Percentiles rank a stretch among this genome's conserved stretches.
Conservation (phyloP, 805 yeast genomes). For the Candida pseudoglaebosa region DNA sequence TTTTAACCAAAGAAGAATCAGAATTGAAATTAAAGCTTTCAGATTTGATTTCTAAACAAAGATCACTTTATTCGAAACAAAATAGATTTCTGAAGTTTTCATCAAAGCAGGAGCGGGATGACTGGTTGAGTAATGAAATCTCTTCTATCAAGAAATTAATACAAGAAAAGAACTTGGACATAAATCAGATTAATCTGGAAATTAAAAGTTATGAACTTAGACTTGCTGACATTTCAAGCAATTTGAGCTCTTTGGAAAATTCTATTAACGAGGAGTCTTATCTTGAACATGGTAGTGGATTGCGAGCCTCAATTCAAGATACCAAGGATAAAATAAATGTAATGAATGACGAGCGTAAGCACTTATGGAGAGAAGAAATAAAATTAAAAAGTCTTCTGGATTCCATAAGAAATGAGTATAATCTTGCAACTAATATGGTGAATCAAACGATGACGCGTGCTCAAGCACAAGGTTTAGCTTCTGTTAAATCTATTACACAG, state of each 20-base stretch:
- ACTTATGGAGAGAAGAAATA: constrained; percentile 76
- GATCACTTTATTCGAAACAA: constrained; percentile 63
- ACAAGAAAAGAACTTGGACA: constrained; percentile 18
- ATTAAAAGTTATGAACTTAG: constrained; percentile 21
- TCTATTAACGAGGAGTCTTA: constrained; percentile 10
- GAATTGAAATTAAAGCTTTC: constrained; percentile 35
- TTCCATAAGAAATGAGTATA: constrained; percentile 52
- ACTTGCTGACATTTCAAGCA: constrained; percentile 13
- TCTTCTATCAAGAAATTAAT: constrained; percentile 26
- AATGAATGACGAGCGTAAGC: constrained; percentile 64
- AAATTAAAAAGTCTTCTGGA: constrained; percentile 54
- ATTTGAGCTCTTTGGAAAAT: constrained; percentile 13
- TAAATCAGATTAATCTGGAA: constrained; percentile 20
- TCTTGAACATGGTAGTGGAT: constrained; percentile 7
- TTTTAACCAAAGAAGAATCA: constrained; percentile 38
- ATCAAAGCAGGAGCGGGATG: constrained; percentile 55
- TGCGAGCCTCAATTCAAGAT: constrained; percentile 31
- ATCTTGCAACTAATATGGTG: constrained; percentile 54
- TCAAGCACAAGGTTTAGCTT: constrained; percentile 63
- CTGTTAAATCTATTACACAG: constrained; percentile 60
- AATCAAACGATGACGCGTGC: constrained; percentile 73
- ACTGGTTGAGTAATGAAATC: constrained; percentile 60
- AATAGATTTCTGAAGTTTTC: constrained; percentile 62
- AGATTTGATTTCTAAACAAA: constrained; percentile 48
- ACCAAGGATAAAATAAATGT: constrained; percentile 39